Evolutionary conservation across 306 rosid species (phyloP), one percentile per base, ranked within the genome.

Genomic region (Argentina anserina): DNA sequence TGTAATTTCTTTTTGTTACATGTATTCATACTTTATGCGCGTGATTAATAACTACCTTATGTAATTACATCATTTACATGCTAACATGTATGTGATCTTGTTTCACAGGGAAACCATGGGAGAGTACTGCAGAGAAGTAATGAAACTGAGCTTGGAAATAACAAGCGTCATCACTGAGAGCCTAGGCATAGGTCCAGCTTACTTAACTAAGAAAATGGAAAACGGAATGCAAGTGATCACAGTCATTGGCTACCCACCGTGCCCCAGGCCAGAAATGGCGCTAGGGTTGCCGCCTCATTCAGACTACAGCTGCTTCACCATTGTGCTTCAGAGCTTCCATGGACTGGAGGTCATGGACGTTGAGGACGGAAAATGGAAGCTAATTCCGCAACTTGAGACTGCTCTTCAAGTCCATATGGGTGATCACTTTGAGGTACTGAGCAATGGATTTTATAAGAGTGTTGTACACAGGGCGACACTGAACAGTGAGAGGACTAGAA

Each of bases 271-370:
- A 12, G 82, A 77, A 14, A 23, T 83, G 7, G 80, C 80, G 10
- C 74, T 85, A 9, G 96, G 88, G 8, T 37, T 82, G 33, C 88
- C 90, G 1, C 96, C 92, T 53, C 90, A 89, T 74, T 78, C 88
- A 23, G 89, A 84, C 73, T 79, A 80, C 70, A 82, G 82, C 50
- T 87, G 86, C 84, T 50, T 87, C 40, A 89, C 87, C 67, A 52
- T 85, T 55, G 25, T 84, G 34, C 77, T 78, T 31, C 87, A 81
- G 65, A 85, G 76, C 69, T 39, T 40, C 14, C 66, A 23, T 7
- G 86, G 88, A 28, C 78, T 81, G 1, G 81, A 81, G 76, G 37
- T 79, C 78, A 71, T 77, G 83, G 76, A 78, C 59, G n/a, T 1
- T 3, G 72, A 52, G 29, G 79, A 55, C 12, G 76, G 80, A 26